Base-by-base conservation (phyloP, 495 filamentous ascomycete species). In the Xylaria nigripes region DNA sequence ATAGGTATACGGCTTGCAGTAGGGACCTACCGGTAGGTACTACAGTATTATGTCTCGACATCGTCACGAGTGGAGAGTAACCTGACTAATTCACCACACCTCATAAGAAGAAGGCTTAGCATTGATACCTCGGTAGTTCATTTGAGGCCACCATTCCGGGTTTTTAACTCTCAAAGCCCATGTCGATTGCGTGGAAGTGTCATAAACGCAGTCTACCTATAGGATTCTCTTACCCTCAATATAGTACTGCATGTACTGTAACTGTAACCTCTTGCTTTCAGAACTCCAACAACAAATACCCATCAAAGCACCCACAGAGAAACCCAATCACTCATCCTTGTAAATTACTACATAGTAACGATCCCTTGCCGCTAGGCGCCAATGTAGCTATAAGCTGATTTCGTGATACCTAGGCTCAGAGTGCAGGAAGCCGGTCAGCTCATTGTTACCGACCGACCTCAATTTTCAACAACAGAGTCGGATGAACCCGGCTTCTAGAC, bases 291-390 rank as follows among this genome's bases (percentile, higher is more conserved):
- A 2, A 34, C 30, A n/a, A 21, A 32, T 6, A 10, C 40, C 34
- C 12, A 21, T 12, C 34, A 22, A 42, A 10, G 48, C 36, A 29
- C 48, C 24, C 32, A 42, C 19, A 22, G 13, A 43, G 24, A 22
- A 25, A 40, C 24, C 36, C 4, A 30, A 10, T 30, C 27, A 30
- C 27, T 30, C 27, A 30, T 30, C 27, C 27, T 30, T 30, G 27
- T 30, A 30, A 10, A 30, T 30, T 10, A 30, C 10, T 10, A 4
- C 27, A 30, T 30, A 10, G 10, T 30, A 30, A 30, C 10, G 41
- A 23, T 48, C 19, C 22, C 45, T 48, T 43, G 45, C 52, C 52
- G 45, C 13, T 55, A 55, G 52, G 38, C 52, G 45, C 52, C 52
- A 41, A 27, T 6, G n/a, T 3, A 2, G 34, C n/a, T 13, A 30